Conservation (phyloP, 2,329 filamentous ascomycete genomes). For the Furcasterigmium sp. region DNA sequence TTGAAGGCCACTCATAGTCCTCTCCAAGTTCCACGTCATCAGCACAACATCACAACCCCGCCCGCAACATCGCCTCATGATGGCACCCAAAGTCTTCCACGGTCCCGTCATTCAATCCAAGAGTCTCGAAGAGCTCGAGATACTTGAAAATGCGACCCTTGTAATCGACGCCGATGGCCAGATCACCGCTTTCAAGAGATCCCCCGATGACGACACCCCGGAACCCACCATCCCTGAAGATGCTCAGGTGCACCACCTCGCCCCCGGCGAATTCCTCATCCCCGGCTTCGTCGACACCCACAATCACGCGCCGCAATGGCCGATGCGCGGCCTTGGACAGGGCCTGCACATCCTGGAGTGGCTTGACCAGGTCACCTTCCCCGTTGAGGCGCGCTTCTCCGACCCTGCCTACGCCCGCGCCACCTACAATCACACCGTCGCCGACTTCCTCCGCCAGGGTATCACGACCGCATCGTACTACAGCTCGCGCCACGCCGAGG, state of each 20-base stretch:
- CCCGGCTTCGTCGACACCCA: slow-evolving; percentile 63
- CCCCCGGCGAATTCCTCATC: slow-evolving; percentile 45
- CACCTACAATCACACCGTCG: slow-evolving; percentile 47
- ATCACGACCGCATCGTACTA: slow-evolving; percentile 60
- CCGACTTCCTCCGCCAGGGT: slow-evolving; percentile 55
- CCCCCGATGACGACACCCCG: slow-evolving; percentile 7
- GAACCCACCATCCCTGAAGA: slow-evolving; percentile 2
- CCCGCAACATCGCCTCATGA: no score
- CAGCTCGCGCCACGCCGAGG: slow-evolving; percentile 48
- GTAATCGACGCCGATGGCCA: slow-evolving; percentile 17
- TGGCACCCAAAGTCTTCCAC: slow-evolving; percentile 24
- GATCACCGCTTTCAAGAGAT: slow-evolving; percentile 17
- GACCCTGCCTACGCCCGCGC: slow-evolving; percentile 46
- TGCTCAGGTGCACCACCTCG: slow-evolving; percentile 22
- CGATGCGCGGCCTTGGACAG: slow-evolving; percentile 42
- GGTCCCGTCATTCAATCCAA: slow-evolving; percentile 36
- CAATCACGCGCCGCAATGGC: slow-evolving; percentile 59
- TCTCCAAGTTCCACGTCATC: no score
- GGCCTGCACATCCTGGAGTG: slow-evolving; percentile 55
- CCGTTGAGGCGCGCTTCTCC: slow-evolving; percentile 55
- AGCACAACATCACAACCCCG: no score
- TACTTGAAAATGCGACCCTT: slow-evolving; percentile 32
- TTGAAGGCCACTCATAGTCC: no score
- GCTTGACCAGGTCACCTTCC: slow-evolving; percentile 60
- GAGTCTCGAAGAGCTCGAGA: slow-evolving; percentile 22